phyloP scores from a whole-genome alignment of 2,329 filamentous ascomycete species.

The Neonectria neomacrospora region DNA sequence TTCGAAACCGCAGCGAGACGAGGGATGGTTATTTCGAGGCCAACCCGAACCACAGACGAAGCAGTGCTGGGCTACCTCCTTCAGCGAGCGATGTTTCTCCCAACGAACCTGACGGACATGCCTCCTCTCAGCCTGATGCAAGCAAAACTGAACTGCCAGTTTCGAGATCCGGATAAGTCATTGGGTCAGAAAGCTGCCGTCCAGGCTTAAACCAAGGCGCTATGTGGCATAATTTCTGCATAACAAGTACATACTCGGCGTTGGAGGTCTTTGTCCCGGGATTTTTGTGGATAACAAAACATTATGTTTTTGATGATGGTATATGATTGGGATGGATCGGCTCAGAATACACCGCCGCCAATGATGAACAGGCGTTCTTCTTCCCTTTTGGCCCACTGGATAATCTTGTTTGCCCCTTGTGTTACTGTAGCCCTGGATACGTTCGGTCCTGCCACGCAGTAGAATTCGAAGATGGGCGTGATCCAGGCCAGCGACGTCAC shows the following conservation, averaged over 20 bases:
- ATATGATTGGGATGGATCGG: constrained; percentile 31
- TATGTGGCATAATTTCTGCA: constrained; percentile 18
- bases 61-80: constrained; percentile 31
- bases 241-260: constrained; percentile 41
- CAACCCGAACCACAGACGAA: constrained; percentile 29
- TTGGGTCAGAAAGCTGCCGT: constrained; percentile 4
- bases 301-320: constrained; percentile 32
- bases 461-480: constrained; percentile 91
- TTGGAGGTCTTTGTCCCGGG: constrained; percentile 35
- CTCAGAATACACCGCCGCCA: constrained; percentile 86
- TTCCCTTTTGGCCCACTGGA: constrained; percentile 91
- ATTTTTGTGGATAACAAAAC: constrained; percentile 28
- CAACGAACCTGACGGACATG: constrained; percentile 30
- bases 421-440: constrained; percentile 74
- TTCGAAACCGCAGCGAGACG: constrained; percentile 40
- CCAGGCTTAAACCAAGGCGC: constrained; percentile 19
- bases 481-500: constrained; percentile 88
- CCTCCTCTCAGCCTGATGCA: constrained; percentile 28
- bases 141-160: constrained; percentile 31
- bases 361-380: constrained; percentile 97
- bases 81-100: constrained; percentile 33
- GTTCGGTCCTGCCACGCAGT: constrained; percentile 88
- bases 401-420: constrained; percentile 86
- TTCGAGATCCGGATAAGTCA: constrained; percentile 22
- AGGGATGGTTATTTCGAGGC: constrained; percentile 39